phyloP scores from a whole-genome alignment of 2,329 filamentous ascomycete genomes.

The Aspergillus ochraceoroseus region DNA sequence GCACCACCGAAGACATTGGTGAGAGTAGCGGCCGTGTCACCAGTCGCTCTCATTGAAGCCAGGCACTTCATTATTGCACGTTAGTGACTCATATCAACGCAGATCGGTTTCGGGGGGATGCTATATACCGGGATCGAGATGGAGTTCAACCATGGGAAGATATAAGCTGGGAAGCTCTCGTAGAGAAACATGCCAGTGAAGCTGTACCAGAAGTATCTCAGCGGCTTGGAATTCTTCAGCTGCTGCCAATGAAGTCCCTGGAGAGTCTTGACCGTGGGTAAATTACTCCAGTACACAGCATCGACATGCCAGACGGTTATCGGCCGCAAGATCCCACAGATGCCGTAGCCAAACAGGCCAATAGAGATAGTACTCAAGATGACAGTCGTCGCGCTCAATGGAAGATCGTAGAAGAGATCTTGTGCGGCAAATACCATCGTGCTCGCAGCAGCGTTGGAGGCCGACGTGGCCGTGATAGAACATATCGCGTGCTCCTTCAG shows the following conservation, averaged over 20 bases:
- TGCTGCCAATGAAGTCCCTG: constrained; percentile 35
- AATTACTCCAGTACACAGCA: constrained; percentile 53
- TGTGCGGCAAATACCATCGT: constrained; percentile 8
- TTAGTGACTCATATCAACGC: too few relatives aligned
- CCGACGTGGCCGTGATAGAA: constrained; percentile 52
- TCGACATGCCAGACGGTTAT: constrained; percentile 55
- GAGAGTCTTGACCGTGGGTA: constrained; percentile 33
- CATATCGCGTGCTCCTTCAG: constrained; percentile 56
- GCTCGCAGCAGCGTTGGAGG: constrained; percentile 47
- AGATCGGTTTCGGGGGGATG: too few relatives aligned
- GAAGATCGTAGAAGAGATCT: constrained; percentile 41
- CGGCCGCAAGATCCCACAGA: constrained; percentile 52
- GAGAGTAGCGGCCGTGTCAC: constrained; percentile 11
- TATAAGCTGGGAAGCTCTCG: constrained; percentile 27
- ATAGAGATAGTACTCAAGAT: constrained; percentile 52
- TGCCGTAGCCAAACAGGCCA: constrained; percentile 53
- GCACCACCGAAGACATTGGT: constrained; percentile 25
- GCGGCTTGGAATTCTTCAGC: constrained; percentile 24
- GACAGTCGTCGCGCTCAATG: constrained; percentile 42
- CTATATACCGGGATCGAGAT: constrained; percentile 25
- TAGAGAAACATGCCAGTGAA: constrained; percentile 21
- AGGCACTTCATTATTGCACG: too few relatives aligned
- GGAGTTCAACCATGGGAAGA: constrained; percentile 24
- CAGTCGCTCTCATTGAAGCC: constrained; percentile 14
- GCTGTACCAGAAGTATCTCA: constrained; percentile 33